These are phyloP conservation scores for Cystofilobasidium bisporidii DNA, from an alignment of 768 basidiomycete genomes.

Conservation along the genomic window DNA sequence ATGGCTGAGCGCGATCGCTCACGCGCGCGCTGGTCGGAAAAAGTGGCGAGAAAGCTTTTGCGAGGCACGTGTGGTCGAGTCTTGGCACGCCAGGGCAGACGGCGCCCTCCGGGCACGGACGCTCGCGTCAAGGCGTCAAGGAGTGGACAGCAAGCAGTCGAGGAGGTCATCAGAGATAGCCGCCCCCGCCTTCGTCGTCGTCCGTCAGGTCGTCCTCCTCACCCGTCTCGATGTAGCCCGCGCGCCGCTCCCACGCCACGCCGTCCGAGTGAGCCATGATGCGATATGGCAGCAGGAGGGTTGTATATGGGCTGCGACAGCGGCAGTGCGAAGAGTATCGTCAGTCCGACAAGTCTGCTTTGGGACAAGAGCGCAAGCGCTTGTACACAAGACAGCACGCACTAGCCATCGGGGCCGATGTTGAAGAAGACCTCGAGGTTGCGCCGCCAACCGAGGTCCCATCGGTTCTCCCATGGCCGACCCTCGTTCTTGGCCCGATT, in stretches of 20 bases:
- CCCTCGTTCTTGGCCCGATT: conserved; percentile 62
- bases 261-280: conserved; percentile 78
- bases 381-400: too few relatives aligned
- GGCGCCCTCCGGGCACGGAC: too few relatives aligned
- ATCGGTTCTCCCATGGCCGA: conserved; percentile 80
- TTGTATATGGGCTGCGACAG: conserved; percentile 54
- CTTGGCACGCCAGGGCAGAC: too few relatives aligned
- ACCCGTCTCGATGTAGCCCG: conserved; percentile 55
- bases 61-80: too few relatives aligned
- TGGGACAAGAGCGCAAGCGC: not conserved
- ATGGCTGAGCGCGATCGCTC: too few relatives aligned
- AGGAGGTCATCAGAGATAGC: not conserved
- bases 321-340: too few relatives aligned
- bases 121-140: too few relatives aligned
- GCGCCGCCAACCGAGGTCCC: conserved; percentile 68
- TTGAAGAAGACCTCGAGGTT: conserved; percentile 86
- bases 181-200: conserved; percentile 47
- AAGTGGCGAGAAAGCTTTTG: too few relatives aligned
- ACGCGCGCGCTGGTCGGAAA: too few relatives aligned
- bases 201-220: conserved; percentile 76
- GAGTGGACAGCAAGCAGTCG: too few relatives aligned
- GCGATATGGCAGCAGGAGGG: conserved; percentile 72
- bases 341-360: not conserved
- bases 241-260: conserved; percentile 60
- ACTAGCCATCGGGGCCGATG: conserved; percentile 70